Evolutionary conservation across 2,329 filamentous ascomycete genomes (phyloP), one percentile per base, ranked within the genome.

Genomic region (Aspergillus fijiensis): DNA sequence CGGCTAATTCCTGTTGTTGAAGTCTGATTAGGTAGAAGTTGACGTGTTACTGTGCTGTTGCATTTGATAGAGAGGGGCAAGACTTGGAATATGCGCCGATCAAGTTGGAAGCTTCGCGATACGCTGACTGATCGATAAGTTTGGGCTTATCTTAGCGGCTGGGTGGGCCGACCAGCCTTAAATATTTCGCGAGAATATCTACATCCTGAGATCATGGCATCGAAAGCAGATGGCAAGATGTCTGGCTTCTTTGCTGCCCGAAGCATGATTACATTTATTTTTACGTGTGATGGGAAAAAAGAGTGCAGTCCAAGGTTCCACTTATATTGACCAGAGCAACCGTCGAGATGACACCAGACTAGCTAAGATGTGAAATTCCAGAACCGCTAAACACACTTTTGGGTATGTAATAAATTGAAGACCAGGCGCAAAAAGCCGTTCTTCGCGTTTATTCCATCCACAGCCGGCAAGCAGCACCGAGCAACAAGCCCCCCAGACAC

Each of bases 361-460:
- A 65, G 60, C 62, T 59, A 68, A 29, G 7, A 16, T 5, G 39
- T 16, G 16, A 19, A 19, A 61, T 55, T 66, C 63, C 58, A 65
- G 65, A 68, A 61, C 64, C 55, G 47, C 62, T 63, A 67, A 68
- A 45, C 67, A 67, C 62, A 67, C 69, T 75, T 71, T 68, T 70
- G 69, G 72, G 70, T 66, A 74, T 71, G 69, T 72, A 69, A 72
- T 70, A 73, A 73, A 69, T 71, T 74, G 80, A 82, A 81, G 79
- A 82, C 79, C 80, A 82, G 80, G 80, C 80, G 68, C 72, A 65
- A 67, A 76, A 71, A 70, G 80, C 80, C 80, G 80, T 82, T 82
- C 80, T 77, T 77, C 80, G 78, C 80, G 80, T 81, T 78, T 79
- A 78, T 80, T 79, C 77, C 76, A 78, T 78, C 76, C 74, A 77